These are phyloP conservation scores for Crithidia mellificae DNA, from an alignment of 208 protist species.

Conservation along the genomic window DNA sequence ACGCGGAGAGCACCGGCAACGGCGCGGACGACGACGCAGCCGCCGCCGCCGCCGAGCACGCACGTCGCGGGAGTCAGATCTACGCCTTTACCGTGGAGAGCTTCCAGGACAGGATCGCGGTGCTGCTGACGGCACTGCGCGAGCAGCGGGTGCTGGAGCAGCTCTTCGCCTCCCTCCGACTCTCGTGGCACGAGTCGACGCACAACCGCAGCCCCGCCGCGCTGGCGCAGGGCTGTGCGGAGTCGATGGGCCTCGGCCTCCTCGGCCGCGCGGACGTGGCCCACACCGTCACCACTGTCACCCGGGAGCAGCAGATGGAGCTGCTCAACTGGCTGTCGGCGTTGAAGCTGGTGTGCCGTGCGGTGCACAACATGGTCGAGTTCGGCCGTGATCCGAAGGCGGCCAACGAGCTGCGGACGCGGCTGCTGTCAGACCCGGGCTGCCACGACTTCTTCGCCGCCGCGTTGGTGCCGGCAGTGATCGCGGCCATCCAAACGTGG, in stretches of 20 bases:
- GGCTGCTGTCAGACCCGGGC: slow-evolving; percentile 25
- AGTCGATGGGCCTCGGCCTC: slow-evolving; percentile 37
- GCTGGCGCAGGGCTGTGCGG: slow-evolving; percentile 30
- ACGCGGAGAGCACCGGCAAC: slow-evolving; percentile 10
- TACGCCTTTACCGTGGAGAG: slow-evolving; percentile 65
- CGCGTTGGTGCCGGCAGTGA: slow-evolving; percentile 65
- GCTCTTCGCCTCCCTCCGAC: slow-evolving; percentile 52
- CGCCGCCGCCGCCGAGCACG: not conserved
- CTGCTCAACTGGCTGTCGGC: slow-evolving; percentile 63
- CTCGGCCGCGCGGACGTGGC: slow-evolving; percentile 38
- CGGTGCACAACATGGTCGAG: slow-evolving; percentile 76
- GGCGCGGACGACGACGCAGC: not conserved
- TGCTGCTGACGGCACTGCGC: slow-evolving; percentile 39
- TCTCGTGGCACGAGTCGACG: slow-evolving; percentile 36
- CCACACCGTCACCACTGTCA: slow-evolving; percentile 36
- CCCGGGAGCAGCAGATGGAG: slow-evolving; percentile 49
- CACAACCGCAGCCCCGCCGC: slow-evolving; percentile 38
- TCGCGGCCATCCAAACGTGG: slow-evolving; percentile 62
- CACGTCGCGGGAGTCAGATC: slow-evolving; percentile 53
- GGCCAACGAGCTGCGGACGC: slow-evolving; percentile 46
- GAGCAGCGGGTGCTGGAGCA: slow-evolving; percentile 54
- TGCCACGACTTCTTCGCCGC: slow-evolving; percentile 57
- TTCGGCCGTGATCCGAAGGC: slow-evolving; percentile 51
- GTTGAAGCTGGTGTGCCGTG: slow-evolving; percentile 65
- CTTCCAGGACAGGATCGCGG: slow-evolving; percentile 45